phyloP scores from a whole-genome alignment of 1,139 yeast genomes.

The Saccharomyces hybrid region DNA sequence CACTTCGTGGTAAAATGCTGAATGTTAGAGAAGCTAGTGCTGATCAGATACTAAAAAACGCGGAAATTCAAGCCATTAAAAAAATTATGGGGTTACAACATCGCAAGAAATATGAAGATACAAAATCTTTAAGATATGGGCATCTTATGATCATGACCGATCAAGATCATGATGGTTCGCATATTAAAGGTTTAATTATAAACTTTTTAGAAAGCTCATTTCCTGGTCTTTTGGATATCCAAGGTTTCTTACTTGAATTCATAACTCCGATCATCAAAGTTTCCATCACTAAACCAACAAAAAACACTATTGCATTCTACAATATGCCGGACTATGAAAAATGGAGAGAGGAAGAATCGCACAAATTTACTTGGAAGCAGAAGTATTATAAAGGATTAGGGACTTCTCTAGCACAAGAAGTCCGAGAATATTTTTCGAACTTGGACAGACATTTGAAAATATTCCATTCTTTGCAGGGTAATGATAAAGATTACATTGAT shows the following conservation, averaged over 20 bases:
- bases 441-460: slow-evolving; percentile 79
- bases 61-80: slow-evolving; percentile 90
- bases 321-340: slow-evolving; percentile 93
- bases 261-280: slow-evolving; percentile 96
- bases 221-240: slow-evolving; percentile 85
- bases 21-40: slow-evolving; percentile 95
- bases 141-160: slow-evolving; percentile 99
- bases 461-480: slow-evolving; percentile 75
- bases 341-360: slow-evolving; percentile 86
- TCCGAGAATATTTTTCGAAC: slow-evolving; percentile 82
- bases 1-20: slow-evolving; percentile 86
- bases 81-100: slow-evolving; percentile 95
- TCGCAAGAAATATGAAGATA: slow-evolving; percentile 70
- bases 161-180: slow-evolving; percentile 99
- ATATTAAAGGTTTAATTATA: slow-evolving; percentile 91
- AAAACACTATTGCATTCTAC: slow-evolving; percentile 65
- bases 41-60: slow-evolving; percentile 86
- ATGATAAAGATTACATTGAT: slow-evolving; percentile 77
- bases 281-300: slow-evolving; percentile 61
- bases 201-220: slow-evolving; percentile 90
- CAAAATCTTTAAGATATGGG: slow-evolving; percentile 80
- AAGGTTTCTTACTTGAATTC: slow-evolving; percentile 88
- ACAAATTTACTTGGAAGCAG: slow-evolving; percentile 73
- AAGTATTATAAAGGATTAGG: slow-evolving; percentile 99
- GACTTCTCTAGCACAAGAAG: slow-evolving; percentile 75